These are phyloP conservation scores for Camelina sativa DNA, from an alignment of 345 rosid species.

Conservation along the genomic window DNA sequence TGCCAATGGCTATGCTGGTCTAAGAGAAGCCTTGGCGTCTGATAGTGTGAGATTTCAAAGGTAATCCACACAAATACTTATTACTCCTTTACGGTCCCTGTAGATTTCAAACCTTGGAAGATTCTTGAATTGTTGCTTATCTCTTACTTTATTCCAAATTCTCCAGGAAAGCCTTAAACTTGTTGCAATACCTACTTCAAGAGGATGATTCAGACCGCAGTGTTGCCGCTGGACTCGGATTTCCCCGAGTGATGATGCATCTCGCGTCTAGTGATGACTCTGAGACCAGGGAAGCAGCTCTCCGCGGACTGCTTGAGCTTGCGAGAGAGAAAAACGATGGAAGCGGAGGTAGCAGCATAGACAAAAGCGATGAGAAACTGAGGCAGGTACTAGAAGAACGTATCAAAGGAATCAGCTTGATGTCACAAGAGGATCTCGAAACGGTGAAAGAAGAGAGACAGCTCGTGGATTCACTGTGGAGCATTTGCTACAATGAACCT, in stretches of 20 bases:
- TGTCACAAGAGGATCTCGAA: constrained; percentile 83
- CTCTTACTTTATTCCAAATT: neutral
- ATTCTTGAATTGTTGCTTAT: neutral
- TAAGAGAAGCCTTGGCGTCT: constrained; percentile 79
- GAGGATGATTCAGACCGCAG: constrained; percentile 73
- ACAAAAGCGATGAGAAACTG: constrained; percentile 61
- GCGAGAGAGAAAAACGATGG: constrained; percentile 53
- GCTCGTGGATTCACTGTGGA: constrained; percentile 83
- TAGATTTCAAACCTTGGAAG: neutral
- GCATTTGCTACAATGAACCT: constrained; percentile 68
- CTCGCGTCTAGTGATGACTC: constrained; percentile 77
- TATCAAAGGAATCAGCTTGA: constrained; percentile 59
- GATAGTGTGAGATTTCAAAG: constrained; percentile 86
- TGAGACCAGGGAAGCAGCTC: constrained; percentile 87
- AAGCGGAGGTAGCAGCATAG: constrained; percentile 43
- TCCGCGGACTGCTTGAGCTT: constrained; percentile 74
- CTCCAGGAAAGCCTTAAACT: constrained; percentile 89
- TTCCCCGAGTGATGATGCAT: constrained; percentile 86
- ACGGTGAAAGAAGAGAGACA: constrained; percentile 87
- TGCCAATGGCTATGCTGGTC: constrained; percentile 81
- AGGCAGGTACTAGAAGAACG: constrained; percentile 76
- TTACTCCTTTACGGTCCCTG: neutral
- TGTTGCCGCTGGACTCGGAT: constrained; percentile 69
- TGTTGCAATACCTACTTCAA: constrained; percentile 81
- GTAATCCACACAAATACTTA: constrained; percentile 42